Evolutionary conservation across 1,284 basidiomycete species (phyloP), one percentile per base, ranked within the genome.

Genomic region (Sanghuangporus sanghuang): DNA sequence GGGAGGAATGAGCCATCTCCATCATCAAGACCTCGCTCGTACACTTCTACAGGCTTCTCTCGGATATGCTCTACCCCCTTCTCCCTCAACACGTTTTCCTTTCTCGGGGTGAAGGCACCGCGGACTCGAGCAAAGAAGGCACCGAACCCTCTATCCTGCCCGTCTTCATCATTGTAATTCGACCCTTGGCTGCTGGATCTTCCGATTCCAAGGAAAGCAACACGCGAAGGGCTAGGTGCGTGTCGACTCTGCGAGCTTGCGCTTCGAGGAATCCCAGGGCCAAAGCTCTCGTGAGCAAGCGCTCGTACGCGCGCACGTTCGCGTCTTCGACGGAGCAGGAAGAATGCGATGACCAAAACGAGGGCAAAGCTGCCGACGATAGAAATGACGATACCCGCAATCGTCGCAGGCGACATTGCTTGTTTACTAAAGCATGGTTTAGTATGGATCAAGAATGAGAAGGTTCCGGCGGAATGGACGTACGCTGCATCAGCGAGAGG

Each of bases 271-370:
- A 38, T 46, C 27, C 53, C 40, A 36, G 56, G 56, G 2, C 55
- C 55, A 40, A 63, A 63, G 44, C 61, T 63, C 39, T 63, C 55
- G 18, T 63, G 61, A n/a, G 55, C 61, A 21, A 55, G 52, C 18
- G 39, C 50, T 9, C 59, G 49, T 12, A 12, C 27, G 27, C 54
- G 52, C 14, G 23, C 54, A 38, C 55, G 53, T 38, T 57, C 42
- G 27, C 53, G 54, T 6, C 44, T n/a, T 12, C 61, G 32, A 23
- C 61, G 55, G 18, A 53, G 44, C 3, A 63, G 44, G 23, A 63
- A 5, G 44, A 63, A 57, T 18, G 18, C 9, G 36, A 63, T 57
- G 35, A 63, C 40, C n/a, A 57, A 12, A n/a, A 63, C n/a, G 46
- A 63, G 42, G 11, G 54, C 54, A 6, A 52, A 11, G 23, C 55